These are phyloP conservation scores for Mitragyna speciosa DNA, from an alignment of 257 asterid genomes.

Conservation along the genomic window DNA sequence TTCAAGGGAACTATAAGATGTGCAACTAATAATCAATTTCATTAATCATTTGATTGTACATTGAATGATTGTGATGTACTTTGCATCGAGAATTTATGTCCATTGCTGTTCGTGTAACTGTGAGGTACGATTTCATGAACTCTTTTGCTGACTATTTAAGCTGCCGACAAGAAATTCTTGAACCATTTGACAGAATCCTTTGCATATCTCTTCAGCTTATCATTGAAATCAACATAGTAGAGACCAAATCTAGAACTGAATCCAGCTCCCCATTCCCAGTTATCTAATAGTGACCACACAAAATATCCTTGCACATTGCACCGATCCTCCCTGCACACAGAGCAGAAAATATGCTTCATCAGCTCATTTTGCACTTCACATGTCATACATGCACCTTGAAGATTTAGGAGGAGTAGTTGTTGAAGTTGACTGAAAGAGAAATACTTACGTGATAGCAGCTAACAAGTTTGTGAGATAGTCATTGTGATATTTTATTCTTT, in stretches of 20 bases:
- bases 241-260: conserved; percentile 73
- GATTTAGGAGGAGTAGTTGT: neutral
- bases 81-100: neutral
- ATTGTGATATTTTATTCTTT: conserved; percentile 72
- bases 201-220: conserved; percentile 70
- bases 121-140: neutral
- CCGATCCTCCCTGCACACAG: conserved; percentile 66
- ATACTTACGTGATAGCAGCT: conserved; percentile 70
- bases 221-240: conserved; percentile 73
- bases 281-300: conserved; percentile 85
- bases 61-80: neutral
- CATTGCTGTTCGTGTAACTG: neutral
- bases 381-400: neutral
- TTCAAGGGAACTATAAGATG: neutral
- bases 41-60: neutral
- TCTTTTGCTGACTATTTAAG: neutral
- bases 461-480: conserved; percentile 60
- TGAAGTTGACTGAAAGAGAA: neutral
- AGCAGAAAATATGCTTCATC: neutral
- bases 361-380: neutral
- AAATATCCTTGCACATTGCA: conserved; percentile 90
- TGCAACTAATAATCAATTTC: neutral
- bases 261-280: conserved; percentile 96
- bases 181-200: conserved; percentile 84
- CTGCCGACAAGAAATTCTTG: conserved; percentile 56